These are phyloP conservation scores for Basipetospora chlamydospora DNA, from an alignment of 2,329 filamentous ascomycete species.

Conservation along the genomic window DNA sequence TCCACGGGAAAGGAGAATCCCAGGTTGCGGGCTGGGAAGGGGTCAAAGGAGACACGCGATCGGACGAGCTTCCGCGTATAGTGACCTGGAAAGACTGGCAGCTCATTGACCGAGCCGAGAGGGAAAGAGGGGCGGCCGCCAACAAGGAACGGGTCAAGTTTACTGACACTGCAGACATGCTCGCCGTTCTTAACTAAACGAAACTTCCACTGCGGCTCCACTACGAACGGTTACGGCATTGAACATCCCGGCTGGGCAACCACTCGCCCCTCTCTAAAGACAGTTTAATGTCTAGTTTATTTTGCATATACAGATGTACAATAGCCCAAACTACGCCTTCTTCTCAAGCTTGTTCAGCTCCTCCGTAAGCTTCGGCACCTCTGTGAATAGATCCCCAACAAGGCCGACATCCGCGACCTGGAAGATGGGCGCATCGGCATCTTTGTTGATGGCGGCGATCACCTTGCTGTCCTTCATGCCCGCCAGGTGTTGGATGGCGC, in stretches of 20 bases:
- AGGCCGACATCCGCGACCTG: slow-evolving; percentile 93
- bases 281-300: too few species aligned
- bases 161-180: slow-evolving; percentile 41
- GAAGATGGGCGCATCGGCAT: slow-evolving; percentile 92
- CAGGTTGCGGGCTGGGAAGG: slow-evolving; percentile 56
- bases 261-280: too few species aligned
- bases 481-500: slow-evolving; percentile 93
- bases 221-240: too few species aligned
- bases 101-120: slow-evolving; percentile 69
- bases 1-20: slow-evolving; percentile 11
- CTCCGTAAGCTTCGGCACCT: slow-evolving; percentile 89
- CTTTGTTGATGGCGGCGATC: slow-evolving; percentile 98
- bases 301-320: slow-evolving; percentile 11
- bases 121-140: slow-evolving; percentile 42
- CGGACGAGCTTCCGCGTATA: slow-evolving; percentile 38
- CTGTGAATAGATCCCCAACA: slow-evolving; percentile 89
- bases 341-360: slow-evolving; percentile 56
- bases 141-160: slow-evolving; percentile 73
- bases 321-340: slow-evolving; percentile 5
- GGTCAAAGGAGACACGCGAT: slow-evolving; percentile 42
- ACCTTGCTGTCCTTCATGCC: slow-evolving; percentile 99
- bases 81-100: slow-evolving; percentile 78
- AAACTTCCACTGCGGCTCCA: too few species aligned
- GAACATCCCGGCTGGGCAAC: too few species aligned
- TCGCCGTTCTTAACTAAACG: slow-evolving; percentile 31